Percentiles rank a stretch among this genome's conserved stretches.
phyloP scores from a whole-genome alignment of 1,139 yeast genomes.

The Pichia sp. region DNA sequence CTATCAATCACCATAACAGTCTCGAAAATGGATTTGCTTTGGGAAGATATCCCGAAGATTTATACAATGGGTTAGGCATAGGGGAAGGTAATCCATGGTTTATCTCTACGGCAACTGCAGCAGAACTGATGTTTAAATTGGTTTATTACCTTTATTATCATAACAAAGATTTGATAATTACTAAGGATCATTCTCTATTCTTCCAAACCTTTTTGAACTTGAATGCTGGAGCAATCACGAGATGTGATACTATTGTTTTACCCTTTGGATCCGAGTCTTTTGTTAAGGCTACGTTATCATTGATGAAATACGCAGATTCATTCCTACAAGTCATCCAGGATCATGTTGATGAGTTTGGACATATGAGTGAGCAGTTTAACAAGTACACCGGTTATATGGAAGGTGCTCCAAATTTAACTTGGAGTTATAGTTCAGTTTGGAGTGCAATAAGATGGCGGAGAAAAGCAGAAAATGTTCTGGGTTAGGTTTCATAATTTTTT shows the following conservation, averaged over 20 bases:
- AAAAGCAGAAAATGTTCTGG: conserved; percentile 24
- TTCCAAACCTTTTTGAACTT: conserved; percentile 17
- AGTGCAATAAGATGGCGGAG: conserved; percentile 59
- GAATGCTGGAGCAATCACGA: conserved; percentile 7
- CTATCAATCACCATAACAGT: conserved; percentile 51
- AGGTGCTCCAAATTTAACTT: conserved; percentile 82
- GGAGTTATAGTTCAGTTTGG: conserved; percentile 86
- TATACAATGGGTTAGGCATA: conserved; percentile 70
- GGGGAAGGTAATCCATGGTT: conserved; percentile 96
- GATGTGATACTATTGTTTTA: conserved; percentile 21
- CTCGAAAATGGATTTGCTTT: conserved; percentile 55
- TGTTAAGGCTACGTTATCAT: conserved; percentile 34
- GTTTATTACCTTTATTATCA: conserved; percentile 27
- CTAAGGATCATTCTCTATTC: conserved; percentile 22
- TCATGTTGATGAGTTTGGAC: conserved; percentile 68
- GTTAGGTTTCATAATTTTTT: background rate
- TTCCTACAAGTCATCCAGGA: conserved; percentile 62
- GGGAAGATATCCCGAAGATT: conserved; percentile 92
- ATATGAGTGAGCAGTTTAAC: conserved; percentile 85
- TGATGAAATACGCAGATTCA: conserved; percentile 62
- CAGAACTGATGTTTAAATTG: conserved; percentile 45
- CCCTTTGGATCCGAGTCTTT: conserved; percentile 42
- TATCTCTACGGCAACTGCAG: conserved; percentile 73
- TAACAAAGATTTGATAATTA: conserved; percentile 27
- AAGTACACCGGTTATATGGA: conserved; percentile 67